Percentiles rank a stretch among this genome's conserved stretches.
Conservation (phyloP, 192 early-diverging fungal genomes). For the Entomortierella parvispora region DNA sequence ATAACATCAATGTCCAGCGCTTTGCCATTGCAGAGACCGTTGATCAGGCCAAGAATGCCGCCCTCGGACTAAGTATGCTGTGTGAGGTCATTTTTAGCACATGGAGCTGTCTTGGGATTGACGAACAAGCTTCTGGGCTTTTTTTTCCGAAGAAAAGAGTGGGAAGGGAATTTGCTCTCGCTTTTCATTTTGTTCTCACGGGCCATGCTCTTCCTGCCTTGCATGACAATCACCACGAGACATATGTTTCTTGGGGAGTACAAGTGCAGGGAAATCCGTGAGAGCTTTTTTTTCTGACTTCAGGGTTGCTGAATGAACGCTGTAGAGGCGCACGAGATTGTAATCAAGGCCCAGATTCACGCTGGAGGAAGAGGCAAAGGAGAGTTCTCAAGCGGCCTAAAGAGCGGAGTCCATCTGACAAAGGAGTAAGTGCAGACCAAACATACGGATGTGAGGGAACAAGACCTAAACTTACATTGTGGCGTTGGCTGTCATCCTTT, state of each 20-base stretch:
- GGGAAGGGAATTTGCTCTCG: too few relatives aligned
- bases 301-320: neutral
- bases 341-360: conserved; percentile 51
- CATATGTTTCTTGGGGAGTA: neutral
- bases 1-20: conserved; percentile 46
- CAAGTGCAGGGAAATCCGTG: neutral
- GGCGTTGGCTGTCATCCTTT: neutral
- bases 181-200: too few relatives aligned
- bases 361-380: conserved; percentile 43
- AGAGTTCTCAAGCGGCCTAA: conserved; percentile 48
- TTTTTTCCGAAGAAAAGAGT: too few relatives aligned
- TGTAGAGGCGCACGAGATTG: conserved; percentile 40
- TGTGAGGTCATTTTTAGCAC: neutral
- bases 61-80: conserved; percentile 34
- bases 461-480: neutral
- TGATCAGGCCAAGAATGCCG: conserved; percentile 40
- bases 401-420: conserved; percentile 43
- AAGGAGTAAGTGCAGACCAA: conserved; percentile 23
- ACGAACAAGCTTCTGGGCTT: too few relatives aligned
- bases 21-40: conserved; percentile 37
- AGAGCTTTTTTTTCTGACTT: neutral
- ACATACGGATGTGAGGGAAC: neutral
- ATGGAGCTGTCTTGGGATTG: too few relatives aligned
- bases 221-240: neutral
- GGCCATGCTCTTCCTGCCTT: too few relatives aligned